phyloP scores from a whole-genome alignment of 495 filamentous ascomycete genomes.

The Penicillium paradoxum region DNA sequence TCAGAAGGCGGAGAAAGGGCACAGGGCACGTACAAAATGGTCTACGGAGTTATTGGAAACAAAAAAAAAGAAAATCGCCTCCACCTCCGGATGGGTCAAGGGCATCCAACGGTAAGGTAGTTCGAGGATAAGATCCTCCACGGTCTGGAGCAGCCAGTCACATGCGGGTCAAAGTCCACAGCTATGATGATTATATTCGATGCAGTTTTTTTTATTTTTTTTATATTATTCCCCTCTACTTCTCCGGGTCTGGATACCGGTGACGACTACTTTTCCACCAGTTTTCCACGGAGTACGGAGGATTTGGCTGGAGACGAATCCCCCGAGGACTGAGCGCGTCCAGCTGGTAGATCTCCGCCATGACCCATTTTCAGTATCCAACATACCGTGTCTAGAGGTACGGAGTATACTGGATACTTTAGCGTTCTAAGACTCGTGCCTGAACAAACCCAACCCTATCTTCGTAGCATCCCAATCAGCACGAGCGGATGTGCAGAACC shows the following conservation, averaged over 20 bases:
- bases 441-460: neutral
- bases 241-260: neutral
- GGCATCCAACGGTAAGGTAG: conserved; percentile 15
- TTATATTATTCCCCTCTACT: too few species aligned
- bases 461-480: conserved; percentile 14
- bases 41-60: too few species aligned
- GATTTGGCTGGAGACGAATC: too few species aligned
- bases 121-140: conserved; percentile 3
- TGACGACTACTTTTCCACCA: neutral
- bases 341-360: conserved; percentile 6
- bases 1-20: too few species aligned
- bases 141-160: conserved; percentile 1
- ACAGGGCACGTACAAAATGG: too few species aligned
- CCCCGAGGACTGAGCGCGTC: conserved; percentile 11
- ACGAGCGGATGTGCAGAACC: conserved; percentile 13
- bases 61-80: too few species aligned
- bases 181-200: neutral
- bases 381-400: neutral
- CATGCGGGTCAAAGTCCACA: neutral
- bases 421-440: neutral
- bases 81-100: conserved; percentile 9
- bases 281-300: neutral
- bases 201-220: too few species aligned
- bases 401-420: neutral
- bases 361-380: neutral